Conservation (phyloP, 2,329 filamentous ascomycete species). For the Aspergillus costaricaensis region DNA sequence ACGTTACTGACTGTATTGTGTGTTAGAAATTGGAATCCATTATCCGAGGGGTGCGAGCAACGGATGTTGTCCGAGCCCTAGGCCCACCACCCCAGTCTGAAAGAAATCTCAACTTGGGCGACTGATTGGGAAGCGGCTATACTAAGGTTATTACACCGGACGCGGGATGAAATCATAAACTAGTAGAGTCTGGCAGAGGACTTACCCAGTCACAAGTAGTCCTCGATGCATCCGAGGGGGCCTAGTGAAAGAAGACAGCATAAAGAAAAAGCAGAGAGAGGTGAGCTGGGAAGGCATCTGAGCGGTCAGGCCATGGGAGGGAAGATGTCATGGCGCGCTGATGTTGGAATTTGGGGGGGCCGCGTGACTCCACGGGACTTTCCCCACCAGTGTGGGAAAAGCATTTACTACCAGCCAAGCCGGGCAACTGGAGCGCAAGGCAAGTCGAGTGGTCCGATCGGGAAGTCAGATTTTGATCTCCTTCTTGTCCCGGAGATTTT, state of each 20-base stretch:
- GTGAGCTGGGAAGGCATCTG: background rate
- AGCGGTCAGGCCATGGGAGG: conserved; percentile 1
- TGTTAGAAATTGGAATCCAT: background rate
- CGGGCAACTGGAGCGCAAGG: background rate
- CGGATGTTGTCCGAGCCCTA: background rate
- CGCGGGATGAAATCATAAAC: background rate
- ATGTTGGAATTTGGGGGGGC: background rate
- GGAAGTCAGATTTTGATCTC: background rate
- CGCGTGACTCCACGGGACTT: background rate
- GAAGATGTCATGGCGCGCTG: conserved; percentile 1
- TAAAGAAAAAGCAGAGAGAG: background rate
- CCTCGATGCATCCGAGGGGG: background rate
- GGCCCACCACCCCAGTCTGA: background rate
- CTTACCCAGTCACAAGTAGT: background rate
- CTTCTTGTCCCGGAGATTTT: background rate
- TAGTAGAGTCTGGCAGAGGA: background rate
- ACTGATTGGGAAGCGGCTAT: background rate
- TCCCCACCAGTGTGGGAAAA: background rate
- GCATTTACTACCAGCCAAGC: background rate
- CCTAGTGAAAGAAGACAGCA: background rate
- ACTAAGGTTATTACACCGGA: background rate
- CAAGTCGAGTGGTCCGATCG: background rate
- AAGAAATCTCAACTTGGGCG: background rate
- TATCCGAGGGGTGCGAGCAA: background rate
- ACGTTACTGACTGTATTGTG: background rate